Evolutionary conservation across 768 basidiomycete genomes (phyloP).

Genomic region (Naganishia vaughanmartiniae): DNA sequence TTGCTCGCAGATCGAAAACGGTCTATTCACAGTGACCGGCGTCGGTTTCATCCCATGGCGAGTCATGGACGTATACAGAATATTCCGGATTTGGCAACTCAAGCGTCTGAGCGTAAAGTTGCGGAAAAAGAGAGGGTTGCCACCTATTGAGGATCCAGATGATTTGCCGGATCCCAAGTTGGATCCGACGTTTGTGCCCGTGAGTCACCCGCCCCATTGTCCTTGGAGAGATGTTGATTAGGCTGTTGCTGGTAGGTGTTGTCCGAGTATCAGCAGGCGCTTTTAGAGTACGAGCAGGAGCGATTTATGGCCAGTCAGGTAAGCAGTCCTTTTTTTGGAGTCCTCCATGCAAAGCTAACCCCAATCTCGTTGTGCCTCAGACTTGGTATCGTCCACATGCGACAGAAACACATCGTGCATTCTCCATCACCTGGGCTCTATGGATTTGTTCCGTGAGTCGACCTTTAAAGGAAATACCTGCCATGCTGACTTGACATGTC

Average conservation of each 20-base stretch:
- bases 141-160: constrained; percentile 65
- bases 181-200: constrained; percentile 48
- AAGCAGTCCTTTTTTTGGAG: constrained; percentile 6
- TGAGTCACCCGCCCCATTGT: constrained; percentile 30
- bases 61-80: constrained; percentile 71
- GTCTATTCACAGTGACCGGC: constrained; percentile 76
- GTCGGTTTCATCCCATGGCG: constrained; percentile 75
- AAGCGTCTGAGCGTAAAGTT: constrained; percentile 63
- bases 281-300: constrained; percentile 47
- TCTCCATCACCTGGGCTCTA: constrained; percentile 58
- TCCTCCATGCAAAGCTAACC: not conserved
- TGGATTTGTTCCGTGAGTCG: constrained; percentile 61
- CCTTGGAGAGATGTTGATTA: not conserved
- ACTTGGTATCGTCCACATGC: constrained; percentile 87
- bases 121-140: constrained; percentile 64
- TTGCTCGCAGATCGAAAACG: constrained; percentile 72
- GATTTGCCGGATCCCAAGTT: constrained; percentile 71
- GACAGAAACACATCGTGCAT: constrained; percentile 64
- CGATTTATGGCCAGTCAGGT: constrained; percentile 50
- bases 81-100: constrained; percentile 70
- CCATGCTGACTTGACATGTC: not conserved
- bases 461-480: not conserved
- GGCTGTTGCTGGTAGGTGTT: constrained; percentile 35
- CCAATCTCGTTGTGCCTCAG: constrained; percentile 54
- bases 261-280: constrained; percentile 49